A percentile compares a stretch with the other conserved stretches of the same genome.
Evolutionary conservation across 2,329 filamentous ascomycete species (phyloP).

Genomic region (Pyrenophora tritici-repentis): DNA sequence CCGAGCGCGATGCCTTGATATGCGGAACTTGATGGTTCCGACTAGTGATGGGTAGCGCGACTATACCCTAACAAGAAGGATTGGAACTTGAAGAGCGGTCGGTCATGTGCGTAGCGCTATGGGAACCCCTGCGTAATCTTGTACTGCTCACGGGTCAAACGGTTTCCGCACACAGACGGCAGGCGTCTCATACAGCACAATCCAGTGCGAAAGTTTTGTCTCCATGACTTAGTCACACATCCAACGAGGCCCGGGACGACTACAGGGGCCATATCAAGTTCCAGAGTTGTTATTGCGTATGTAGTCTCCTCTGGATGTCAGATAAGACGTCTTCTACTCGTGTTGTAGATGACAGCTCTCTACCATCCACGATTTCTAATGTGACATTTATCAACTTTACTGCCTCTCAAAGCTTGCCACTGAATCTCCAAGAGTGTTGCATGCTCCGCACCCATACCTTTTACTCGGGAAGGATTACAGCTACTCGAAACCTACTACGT

Average conservation of each 20-base stretch:
- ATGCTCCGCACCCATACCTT: constrained; percentile 7
- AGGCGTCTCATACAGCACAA: no score
- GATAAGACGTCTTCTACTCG: constrained; percentile 1
- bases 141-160: no score
- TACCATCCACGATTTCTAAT: not conserved
- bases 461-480: constrained; percentile 8
- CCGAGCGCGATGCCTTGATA: not conserved
- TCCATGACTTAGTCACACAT: constrained; percentile 26
- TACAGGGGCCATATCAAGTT: constrained; percentile 11
- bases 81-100: not conserved
- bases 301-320: constrained; percentile 14
- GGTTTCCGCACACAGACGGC: no score
- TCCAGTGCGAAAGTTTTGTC: not conserved
- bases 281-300: constrained; percentile 15
- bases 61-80: not conserved
- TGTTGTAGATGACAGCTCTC: constrained; percentile 1
- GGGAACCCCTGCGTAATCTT: no score
- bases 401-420: not conserved
- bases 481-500: constrained; percentile 28
- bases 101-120: not conserved
- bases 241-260: not conserved
- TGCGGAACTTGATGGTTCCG: not conserved
- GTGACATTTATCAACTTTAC: not conserved
- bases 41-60: not conserved
- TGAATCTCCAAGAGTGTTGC: constrained; percentile 2